Percentiles rank a stretch among this genome's conserved stretches.
phyloP scores from a whole-genome alignment of 2,329 filamentous ascomycete genomes.

The Colletotrichum gigasporum region DNA sequence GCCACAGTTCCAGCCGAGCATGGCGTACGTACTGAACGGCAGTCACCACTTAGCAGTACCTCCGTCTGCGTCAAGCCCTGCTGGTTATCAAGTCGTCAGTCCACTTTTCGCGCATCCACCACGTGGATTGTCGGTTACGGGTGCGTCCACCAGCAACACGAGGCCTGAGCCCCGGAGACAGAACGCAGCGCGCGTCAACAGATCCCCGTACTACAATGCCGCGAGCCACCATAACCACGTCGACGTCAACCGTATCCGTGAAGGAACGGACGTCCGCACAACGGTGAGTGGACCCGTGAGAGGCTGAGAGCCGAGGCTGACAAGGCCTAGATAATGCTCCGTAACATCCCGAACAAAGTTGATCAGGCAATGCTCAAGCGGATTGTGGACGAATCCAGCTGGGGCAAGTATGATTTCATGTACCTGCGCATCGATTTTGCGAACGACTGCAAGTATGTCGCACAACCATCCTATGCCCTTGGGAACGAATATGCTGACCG shows the following conservation, averaged over 20 bases:
- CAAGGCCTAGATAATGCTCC: conserved; percentile 84
- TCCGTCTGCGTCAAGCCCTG: neutral
- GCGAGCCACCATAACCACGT: conserved; percentile 69
- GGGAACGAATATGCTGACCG: neutral
- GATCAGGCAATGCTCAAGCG: conserved; percentile 80
- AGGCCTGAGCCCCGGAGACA: conserved; percentile 57
- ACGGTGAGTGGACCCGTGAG: conserved; percentile 62
- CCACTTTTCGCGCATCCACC: conserved; percentile 35
- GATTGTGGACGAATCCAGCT: conserved; percentile 81
- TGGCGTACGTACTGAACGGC: conserved; percentile 42
- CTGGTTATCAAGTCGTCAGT: conserved; percentile 30
- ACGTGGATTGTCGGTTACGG: neutral
- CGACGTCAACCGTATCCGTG: conserved; percentile 66
- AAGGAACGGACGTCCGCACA: conserved; percentile 78
- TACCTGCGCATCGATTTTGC: conserved; percentile 92
- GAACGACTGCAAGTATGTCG: conserved; percentile 81
- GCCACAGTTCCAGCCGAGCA: conserved; percentile 37
- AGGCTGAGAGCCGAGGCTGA: neutral
- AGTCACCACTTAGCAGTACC: conserved; percentile 8
- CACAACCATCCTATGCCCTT: neutral
- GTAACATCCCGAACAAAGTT: conserved; percentile 94
- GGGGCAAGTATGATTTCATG: conserved; percentile 91
- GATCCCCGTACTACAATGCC: conserved; percentile 57
- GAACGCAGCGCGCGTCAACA: conserved; percentile 55
- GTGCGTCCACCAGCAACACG: conserved; percentile 38